Evolutionary conservation across 208 protist genomes (phyloP).

Genomic region (Acanthamoeba culbertsoni): DNA sequence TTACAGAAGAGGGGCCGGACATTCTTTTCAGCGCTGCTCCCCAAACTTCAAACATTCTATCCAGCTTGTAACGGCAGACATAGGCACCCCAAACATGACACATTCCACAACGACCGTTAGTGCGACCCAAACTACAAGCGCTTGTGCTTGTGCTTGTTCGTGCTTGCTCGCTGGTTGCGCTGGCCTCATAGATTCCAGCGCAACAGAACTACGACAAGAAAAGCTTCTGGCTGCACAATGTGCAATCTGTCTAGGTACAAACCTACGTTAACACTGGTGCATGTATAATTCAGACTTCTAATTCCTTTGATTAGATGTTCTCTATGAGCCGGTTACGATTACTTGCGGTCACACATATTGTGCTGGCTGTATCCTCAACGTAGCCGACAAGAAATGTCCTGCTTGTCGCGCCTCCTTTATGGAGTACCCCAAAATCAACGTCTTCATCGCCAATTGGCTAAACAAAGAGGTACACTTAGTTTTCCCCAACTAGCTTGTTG

Average conservation of each 20-base stretch:
- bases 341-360: neutral
- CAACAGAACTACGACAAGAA: neutral
- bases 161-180: neutral
- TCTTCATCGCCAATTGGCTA: neutral
- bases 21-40: neutral
- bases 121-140: neutral
- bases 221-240: neutral
- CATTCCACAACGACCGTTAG: neutral
- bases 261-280: neutral
- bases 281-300: neutral
- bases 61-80: neutral
- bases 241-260: neutral
- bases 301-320: neutral
- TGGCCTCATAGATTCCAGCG: neutral
- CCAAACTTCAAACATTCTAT: neutral
- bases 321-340: neutral
- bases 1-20: neutral
- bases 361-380: neutral
- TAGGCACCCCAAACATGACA: neutral
- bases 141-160: neutral
- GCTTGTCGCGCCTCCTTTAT: neutral
- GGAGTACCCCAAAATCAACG: neutral
- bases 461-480: neutral
- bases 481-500: neutral
- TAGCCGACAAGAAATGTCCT: neutral